Evolutionary conservation across 164 flowering plant species (phyloP).

Genomic region (Magnolia kwangsiensis): DNA sequence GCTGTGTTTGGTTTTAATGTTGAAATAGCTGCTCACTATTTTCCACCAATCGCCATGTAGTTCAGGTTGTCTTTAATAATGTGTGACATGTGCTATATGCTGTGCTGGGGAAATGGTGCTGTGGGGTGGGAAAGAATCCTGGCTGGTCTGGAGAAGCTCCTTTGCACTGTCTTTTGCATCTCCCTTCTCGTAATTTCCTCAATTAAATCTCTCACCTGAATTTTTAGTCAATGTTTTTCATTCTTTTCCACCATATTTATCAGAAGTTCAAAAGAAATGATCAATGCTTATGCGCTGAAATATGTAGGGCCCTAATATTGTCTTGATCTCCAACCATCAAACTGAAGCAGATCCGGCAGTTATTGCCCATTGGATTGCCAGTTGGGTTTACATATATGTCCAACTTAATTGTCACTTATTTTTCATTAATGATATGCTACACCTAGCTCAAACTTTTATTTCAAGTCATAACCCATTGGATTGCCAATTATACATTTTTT

Average conservation of each 20-base stretch:
- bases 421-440: too few species aligned
- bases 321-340: slow-evolving; percentile 94
- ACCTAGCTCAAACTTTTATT: too few species aligned
- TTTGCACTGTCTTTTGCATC: background rate
- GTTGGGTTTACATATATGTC: background rate
- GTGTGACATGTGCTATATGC: background rate
- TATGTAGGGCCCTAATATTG: slow-evolving; percentile 84
- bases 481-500: too few species aligned
- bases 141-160: background rate
- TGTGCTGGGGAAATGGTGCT: background rate
- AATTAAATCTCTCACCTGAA: background rate
- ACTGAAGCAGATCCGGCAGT: slow-evolving; percentile 97
- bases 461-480: too few species aligned
- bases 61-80: too few species aligned
- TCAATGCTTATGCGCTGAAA: background rate
- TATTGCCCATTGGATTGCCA: slow-evolving; percentile 25
- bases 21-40: background rate
- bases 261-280: background rate
- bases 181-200: background rate
- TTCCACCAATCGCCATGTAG: background rate
- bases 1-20: background rate
- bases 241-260: background rate
- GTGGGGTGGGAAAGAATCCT: background rate
- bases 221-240: background rate
- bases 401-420: background rate